Evolutionary conservation across 805 yeast species (phyloP).

Genomic region (Cephaloascus albidus): DNA sequence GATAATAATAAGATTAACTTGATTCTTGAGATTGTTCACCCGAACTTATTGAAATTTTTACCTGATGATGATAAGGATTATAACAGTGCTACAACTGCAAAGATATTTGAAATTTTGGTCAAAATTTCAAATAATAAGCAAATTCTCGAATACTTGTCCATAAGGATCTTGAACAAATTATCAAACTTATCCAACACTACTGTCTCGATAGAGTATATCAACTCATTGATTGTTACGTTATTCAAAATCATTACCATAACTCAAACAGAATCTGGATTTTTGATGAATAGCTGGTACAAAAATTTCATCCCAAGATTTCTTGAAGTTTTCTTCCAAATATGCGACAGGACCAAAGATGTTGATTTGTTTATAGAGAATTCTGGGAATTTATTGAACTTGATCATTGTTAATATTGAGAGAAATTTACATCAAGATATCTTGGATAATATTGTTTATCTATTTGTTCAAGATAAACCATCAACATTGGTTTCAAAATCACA

Average conservation of each 20-base stretch:
- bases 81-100: conserved; percentile 16
- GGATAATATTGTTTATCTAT: conserved; percentile 23
- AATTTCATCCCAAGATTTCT: conserved; percentile 33
- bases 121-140: conserved; percentile 28
- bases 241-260: conserved; percentile 9
- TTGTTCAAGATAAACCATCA: conserved; percentile 15
- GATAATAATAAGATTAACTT: conserved; percentile 17
- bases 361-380: conserved; percentile 21
- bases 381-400: conserved; percentile 31
- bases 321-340: background rate
- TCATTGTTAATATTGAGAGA: conserved; percentile 26
- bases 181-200: conserved; percentile 5
- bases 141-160: conserved; percentile 32
- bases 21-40: conserved; percentile 43
- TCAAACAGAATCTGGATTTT: conserved; percentile 9
- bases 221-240: conserved; percentile 12
- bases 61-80: conserved; percentile 23
- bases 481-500: conserved; percentile 4
- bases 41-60: conserved; percentile 38
- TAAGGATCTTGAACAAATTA: conserved; percentile 33
- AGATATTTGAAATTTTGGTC: conserved; percentile 12
- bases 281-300: conserved; percentile 31
- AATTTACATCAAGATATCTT: conserved; percentile 37
- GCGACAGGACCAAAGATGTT: background rate
- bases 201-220: conserved; percentile 9